phyloP scores from a whole-genome alignment of 2,329 filamentous ascomycete species.

The Pestalotiopsis sp. region DNA sequence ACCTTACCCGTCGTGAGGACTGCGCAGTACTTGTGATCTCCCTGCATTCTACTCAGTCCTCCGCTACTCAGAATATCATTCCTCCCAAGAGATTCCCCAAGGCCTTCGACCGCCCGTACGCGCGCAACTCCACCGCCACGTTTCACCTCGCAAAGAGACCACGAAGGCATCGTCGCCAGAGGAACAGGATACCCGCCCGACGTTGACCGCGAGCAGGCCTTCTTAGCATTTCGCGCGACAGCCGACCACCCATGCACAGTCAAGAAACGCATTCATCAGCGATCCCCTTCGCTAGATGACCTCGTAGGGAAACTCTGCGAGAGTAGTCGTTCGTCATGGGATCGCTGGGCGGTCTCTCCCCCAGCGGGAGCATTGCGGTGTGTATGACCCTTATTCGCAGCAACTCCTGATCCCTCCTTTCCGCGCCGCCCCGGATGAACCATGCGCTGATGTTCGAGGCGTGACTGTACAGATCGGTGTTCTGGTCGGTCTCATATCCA shows the following conservation, averaged over 20 bases:
- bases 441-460: constrained; percentile 1
- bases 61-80: background rate
- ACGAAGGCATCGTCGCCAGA: background rate
- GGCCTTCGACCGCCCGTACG: background rate
- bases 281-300: constrained; percentile 44
- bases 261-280: constrained; percentile 13
- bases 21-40: background rate
- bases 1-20: background rate
- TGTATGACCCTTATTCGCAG: constrained; percentile 30
- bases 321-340: constrained; percentile 58
- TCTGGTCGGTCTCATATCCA: constrained; percentile 88
- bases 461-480: constrained; percentile 72
- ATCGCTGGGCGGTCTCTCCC: constrained; percentile 74
- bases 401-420: background rate
- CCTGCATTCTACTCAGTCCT: background rate
- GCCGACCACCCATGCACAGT: constrained; percentile 5
- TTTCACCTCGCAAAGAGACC: background rate
- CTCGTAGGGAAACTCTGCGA: constrained; percentile 30
- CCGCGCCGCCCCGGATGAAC: background rate
- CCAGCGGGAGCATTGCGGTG: constrained; percentile 77
- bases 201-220: background rate
- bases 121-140: background rate
- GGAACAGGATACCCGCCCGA: background rate
- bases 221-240: background rate
- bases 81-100: background rate